Conservation (phyloP, 169 alveolate genomes). For the Eimeria zaria region DNA sequence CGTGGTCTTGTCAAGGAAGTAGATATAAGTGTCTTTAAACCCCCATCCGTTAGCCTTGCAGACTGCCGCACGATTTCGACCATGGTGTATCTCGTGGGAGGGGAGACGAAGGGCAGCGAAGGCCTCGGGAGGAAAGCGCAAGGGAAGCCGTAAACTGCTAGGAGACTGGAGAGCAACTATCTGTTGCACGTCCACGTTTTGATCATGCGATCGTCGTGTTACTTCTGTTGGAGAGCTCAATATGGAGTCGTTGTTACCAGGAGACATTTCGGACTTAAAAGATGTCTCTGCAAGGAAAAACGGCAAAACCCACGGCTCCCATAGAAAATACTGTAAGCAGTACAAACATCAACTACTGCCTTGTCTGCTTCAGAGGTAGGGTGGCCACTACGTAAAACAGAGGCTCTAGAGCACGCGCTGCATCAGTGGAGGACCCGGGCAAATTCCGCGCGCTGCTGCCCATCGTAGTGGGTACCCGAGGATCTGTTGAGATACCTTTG, state of each 20-base stretch:
- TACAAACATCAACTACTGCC: conserved; percentile 17
- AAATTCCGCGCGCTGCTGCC: background rate
- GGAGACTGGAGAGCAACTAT: conserved; percentile 57
- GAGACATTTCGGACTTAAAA: background rate
- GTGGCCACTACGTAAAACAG: background rate
- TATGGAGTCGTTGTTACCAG: background rate
- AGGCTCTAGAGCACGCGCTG: background rate
- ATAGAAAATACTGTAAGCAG: background rate
- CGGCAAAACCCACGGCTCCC: background rate
- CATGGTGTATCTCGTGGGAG: conserved; percentile 68
- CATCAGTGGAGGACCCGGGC: background rate
- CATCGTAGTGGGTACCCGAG: background rate
- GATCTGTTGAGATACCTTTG: background rate
- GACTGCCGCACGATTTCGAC: conserved; percentile 68
- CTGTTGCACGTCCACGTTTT: background rate
- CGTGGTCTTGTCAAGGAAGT: conserved; percentile 32
- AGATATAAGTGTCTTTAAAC: conserved; percentile 45
- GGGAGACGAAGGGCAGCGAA: conserved; percentile 63
- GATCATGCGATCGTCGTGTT: background rate
- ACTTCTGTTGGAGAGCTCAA: conserved; percentile 14
- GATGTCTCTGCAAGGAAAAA: background rate
- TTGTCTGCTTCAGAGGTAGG: background rate
- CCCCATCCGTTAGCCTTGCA: conserved; percentile 82
- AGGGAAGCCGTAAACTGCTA: conserved; percentile 61
- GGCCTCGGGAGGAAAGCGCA: conserved; percentile 47